Percentiles rank a stretch among this genome's conserved stretches.
Conservation (phyloP, 1,284 basidiomycete species). For the Earliella scabrosa region DNA sequence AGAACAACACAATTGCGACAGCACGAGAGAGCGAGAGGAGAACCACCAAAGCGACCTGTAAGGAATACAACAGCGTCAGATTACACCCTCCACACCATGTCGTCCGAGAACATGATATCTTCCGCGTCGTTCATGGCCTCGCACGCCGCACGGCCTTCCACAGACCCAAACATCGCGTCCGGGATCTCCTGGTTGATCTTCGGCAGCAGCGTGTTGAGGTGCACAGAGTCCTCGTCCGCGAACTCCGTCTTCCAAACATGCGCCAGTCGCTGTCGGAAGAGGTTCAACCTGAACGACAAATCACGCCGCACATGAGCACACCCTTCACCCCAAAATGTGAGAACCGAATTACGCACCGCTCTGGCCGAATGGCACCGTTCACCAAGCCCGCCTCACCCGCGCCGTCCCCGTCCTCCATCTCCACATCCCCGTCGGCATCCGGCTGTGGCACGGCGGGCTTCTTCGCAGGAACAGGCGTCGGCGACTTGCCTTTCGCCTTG, state of each 20-base stretch:
- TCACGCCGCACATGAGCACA: neutral
- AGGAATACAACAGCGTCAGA: neutral
- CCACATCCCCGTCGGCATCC: conserved; percentile 66
- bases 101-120: conserved; percentile 88
- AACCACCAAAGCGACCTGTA: neutral
- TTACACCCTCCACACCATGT: conserved; percentile 72
- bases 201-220: conserved; percentile 73
- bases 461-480: conserved; percentile 10
- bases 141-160: conserved; percentile 80
- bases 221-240: conserved; percentile 78
- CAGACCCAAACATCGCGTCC: conserved; percentile 75
- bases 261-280: conserved; percentile 81
- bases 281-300: conserved; percentile 54
- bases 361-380: conserved; percentile 51
- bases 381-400: conserved; percentile 37
- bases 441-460: conserved; percentile 18
- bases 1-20: neutral
- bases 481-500: conserved; percentile 32
- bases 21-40: neutral
- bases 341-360: conserved; percentile 50
- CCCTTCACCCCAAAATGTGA: neutral
- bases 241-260: conserved; percentile 70
- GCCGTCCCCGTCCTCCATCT: conserved; percentile 55
- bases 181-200: conserved; percentile 81
- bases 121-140: conserved; percentile 82